Evolutionary conservation across 805 yeast species (phyloP).

Genomic region (Nakazawaea laoshanensis): DNA sequence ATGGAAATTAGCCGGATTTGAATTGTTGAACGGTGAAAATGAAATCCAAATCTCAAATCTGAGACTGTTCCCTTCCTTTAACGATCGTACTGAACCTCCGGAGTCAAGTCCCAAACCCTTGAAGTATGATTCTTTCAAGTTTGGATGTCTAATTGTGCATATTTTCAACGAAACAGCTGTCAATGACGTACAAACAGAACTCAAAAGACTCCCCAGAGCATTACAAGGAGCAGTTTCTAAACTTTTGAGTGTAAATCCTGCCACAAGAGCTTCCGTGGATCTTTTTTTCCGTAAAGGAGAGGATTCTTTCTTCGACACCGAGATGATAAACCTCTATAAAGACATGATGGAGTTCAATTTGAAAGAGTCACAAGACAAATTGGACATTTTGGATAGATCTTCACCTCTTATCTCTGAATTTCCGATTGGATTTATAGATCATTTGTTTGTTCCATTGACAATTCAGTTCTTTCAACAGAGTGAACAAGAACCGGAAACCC

Average conservation of each 20-base stretch:
- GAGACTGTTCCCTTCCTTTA: conserved; percentile 18
- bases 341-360: conserved; percentile 49
- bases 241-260: conserved; percentile 27
- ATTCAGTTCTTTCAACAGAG: conserved; percentile 29
- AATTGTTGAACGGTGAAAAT: conserved; percentile 44
- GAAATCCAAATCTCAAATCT: conserved; percentile 22
- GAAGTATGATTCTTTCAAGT: conserved; percentile 56
- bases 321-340: conserved; percentile 42
- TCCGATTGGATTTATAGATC: conserved; percentile 48
- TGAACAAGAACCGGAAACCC: conserved; percentile 1
- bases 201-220: conserved; percentile 9
- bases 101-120: conserved; percentile 35
- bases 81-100: conserved; percentile 31
- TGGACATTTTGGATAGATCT: conserved; percentile 23
- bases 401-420: conserved; percentile 24
- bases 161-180: conserved; percentile 26
- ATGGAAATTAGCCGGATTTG: conserved; percentile 83
- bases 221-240: conserved; percentile 23
- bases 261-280: conserved; percentile 29
- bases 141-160: conserved; percentile 47
- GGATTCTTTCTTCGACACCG: conserved; percentile 29
- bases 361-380: conserved; percentile 43
- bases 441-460: conserved; percentile 66
- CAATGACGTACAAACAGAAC: conserved; percentile 8
- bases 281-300: conserved; percentile 25